Percentiles rank a stretch among this genome's conserved stretches.
Evolutionary conservation across 345 rosid genomes (phyloP).

Genomic region (sweet orange (Citrus sinensis)): DVS_A1.0 CM039164.1:17950001-17950500

Average conservation of each 20-base stretch:
- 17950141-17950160: not conserved
- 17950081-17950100: no score
- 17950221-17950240: not conserved
- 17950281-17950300: not conserved
- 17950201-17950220: not conserved
- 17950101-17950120: no score
- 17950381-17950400: not conserved
- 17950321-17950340: not conserved
- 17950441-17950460: not conserved
- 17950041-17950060: no score
- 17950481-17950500: not conserved
- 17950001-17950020: no score
- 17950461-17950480: not conserved
- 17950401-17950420: not conserved
- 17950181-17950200: no score
- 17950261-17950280: not conserved
- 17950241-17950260: not conserved
- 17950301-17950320: not conserved
- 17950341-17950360: not conserved
- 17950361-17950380: not conserved
- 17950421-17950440: not conserved
- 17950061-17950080: no score
- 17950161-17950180: not conserved
- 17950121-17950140: not conserved
- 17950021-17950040: no score